Evolutionary conservation across 176 grass and related monocot species (phyloP), one percentile per base, ranked within the genome.

Genomic region (Hyparrhenia diplandra): DNA sequence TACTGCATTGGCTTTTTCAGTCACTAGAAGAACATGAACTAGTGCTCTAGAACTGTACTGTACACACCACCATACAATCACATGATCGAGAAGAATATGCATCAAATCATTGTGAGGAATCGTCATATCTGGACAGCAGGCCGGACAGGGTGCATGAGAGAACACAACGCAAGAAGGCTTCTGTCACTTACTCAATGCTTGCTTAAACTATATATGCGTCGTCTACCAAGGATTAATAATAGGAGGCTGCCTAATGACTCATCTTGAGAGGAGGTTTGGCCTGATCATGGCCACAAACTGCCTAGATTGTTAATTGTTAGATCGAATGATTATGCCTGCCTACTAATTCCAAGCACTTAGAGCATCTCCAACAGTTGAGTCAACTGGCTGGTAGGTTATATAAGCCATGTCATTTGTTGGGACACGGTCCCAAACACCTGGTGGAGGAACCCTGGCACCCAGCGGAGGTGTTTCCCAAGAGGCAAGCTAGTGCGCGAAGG

Each of bases 61-160:
- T 67, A 54, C 46, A 54, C 46, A 42, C n/a, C 75, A 34, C 40
- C 40, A 54, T 81, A 71, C 77, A 57, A 27, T 45, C 79, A 83
- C 84, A 83, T 82, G 83, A 69, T 69, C 37, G 41, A 51, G 16
- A 51, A 86, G 79, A 86, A 86, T 86, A 90, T 90, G 79, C 79
- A 86, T 34, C 59, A 74, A 78, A 83, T 83, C 79, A 74, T 86
- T 74, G 83, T 9, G 73, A 73, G 78, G 87, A 89, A 77, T 77
- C 73, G 14, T 79, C 41, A 66, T 79, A 49, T 86, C 67, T 75
- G 39, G 61, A 67, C 43, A 23, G n/a, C 57, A 25, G n/a, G n/a
- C n/a, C n/a, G 57, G 55, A 49, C 42, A 47, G 49, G 69, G 37
- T 8, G 67, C 65, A 23, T 25, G 37, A 69, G 51, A 54, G 51